Evolutionary conservation across 768 basidiomycete species (phyloP).

Genomic region (Antrodiella citrinella): DNA sequence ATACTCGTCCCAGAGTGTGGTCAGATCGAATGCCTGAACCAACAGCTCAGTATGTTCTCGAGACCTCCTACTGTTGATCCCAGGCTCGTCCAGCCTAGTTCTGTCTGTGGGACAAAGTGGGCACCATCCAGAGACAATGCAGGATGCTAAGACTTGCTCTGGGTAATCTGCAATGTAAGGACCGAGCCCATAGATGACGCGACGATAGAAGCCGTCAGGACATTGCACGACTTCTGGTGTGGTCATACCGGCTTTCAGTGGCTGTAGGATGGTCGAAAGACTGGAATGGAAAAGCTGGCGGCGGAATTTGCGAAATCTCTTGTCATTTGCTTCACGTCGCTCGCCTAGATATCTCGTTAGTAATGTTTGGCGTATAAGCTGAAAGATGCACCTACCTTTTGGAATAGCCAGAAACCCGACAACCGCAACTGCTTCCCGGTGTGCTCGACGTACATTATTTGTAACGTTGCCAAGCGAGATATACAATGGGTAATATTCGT

Average conservation of each 20-base stretch:
- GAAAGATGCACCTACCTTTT: slow-evolving; percentile 14
- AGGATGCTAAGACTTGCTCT: slow-evolving; percentile 9
- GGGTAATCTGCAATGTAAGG: slow-evolving; percentile 17
- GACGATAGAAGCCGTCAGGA: slow-evolving; percentile 10
- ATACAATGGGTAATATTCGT: slow-evolving; percentile 20
- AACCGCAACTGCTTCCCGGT: slow-evolving; percentile 7
- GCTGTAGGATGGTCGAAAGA: slow-evolving; percentile 6
- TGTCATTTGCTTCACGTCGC: slow-evolving; percentile 5
- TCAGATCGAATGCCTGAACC: background rate
- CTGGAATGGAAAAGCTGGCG: slow-evolving; percentile 10
- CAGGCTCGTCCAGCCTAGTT: background rate
- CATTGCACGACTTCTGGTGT: slow-evolving; percentile 8
- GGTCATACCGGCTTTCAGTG: slow-evolving; percentile 9
- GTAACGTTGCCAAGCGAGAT: slow-evolving; percentile 13
- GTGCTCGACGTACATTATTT: slow-evolving; percentile 12
- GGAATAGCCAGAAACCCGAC: slow-evolving; percentile 21
- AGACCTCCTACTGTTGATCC: background rate
- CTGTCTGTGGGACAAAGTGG: background rate
- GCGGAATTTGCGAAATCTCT: slow-evolving; percentile 4
- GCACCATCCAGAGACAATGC: slow-evolving; percentile 14
- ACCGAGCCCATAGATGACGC: slow-evolving; percentile 9
- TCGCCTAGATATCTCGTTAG: slow-evolving; percentile 5
- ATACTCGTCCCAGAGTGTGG: slow-evolving; percentile 25
- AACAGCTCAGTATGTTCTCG: background rate
- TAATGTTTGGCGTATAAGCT: slow-evolving; percentile 3